phyloP scores from a whole-genome alignment of 2,329 filamentous ascomycete genomes.

The Alternaria hordeiaustralica region DNA sequence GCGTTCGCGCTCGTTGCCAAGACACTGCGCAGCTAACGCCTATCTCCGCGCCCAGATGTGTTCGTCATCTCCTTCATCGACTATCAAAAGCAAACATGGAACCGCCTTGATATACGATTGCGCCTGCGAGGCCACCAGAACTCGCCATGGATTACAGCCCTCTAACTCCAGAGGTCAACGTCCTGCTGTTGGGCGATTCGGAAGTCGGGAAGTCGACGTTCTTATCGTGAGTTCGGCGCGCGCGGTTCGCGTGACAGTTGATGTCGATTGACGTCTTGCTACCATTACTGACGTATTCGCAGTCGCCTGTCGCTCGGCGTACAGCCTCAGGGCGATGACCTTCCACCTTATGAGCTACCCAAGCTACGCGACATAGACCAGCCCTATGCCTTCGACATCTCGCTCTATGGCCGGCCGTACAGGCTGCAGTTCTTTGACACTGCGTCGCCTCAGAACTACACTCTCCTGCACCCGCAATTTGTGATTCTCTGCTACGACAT shows the following conservation, averaged over 20 bases:
- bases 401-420: constrained; percentile 62
- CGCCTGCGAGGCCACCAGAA: background rate
- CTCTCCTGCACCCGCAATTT: constrained; percentile 60
- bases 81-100: constrained; percentile 19
- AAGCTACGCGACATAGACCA: constrained; percentile 62
- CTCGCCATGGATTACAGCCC: constrained; percentile 27
- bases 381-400: constrained; percentile 65
- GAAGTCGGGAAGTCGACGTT: constrained; percentile 69
- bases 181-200: constrained; percentile 65
- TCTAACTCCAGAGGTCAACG: constrained; percentile 41
- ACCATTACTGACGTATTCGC: background rate
- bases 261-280: background rate
- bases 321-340: constrained; percentile 30
- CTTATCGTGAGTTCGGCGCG: constrained; percentile 59
- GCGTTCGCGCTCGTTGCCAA: background rate
- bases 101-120: constrained; percentile 6
- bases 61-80: background rate
- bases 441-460: constrained; percentile 63
- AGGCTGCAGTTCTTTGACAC: constrained; percentile 65
- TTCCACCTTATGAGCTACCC: constrained; percentile 49
- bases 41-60: constrained; percentile 10
- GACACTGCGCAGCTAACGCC: constrained; percentile 9
- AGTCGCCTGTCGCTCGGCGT: constrained; percentile 44
- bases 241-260: background rate
- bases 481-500: constrained; percentile 67